Percentiles rank a stretch among this genome's conserved stretches.
phyloP scores from a whole-genome alignment of 2,329 filamentous ascomycete genomes.

The Cryoendolithus antarcticus region DNA sequence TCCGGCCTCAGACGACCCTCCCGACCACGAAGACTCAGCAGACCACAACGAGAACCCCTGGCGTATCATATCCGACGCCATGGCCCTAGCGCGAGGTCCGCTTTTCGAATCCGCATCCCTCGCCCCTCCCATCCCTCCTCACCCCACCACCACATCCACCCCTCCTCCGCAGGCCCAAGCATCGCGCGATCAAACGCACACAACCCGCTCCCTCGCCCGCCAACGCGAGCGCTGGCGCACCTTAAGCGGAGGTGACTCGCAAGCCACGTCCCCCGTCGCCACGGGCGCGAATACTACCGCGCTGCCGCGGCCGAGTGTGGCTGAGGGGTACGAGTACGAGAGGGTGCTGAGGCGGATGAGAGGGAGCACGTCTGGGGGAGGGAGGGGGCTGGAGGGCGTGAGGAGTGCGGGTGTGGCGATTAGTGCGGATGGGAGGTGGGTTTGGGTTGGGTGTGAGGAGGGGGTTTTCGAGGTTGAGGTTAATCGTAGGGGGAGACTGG shows the following conservation, averaged over 20 bases:
- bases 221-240: conserved; percentile 13
- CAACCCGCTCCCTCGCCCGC: conserved; percentile 9
- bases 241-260: conserved; percentile 6
- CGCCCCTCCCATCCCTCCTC: conserved; percentile 8
- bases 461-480: conserved; percentile 65
- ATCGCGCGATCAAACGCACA: conserved; percentile 8
- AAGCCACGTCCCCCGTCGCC: conserved; percentile 6
- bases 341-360: conserved; percentile 10
- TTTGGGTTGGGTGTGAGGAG: conserved; percentile 46
- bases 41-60: conserved; percentile 29
- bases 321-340: conserved; percentile 16
- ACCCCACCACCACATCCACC: conserved; percentile 4
- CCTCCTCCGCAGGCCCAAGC: conserved; percentile 3
- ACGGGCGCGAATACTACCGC: conserved; percentile 4
- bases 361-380: conserved; percentile 6
- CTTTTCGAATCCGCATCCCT: conserved; percentile 20
- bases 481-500: conserved; percentile 37
- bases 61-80: conserved; percentile 36
- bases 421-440: conserved; percentile 33
- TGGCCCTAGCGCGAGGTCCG: conserved; percentile 25
- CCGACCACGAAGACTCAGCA: conserved; percentile 13
- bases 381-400: conserved; percentile 22
- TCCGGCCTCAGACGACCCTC: conserved; percentile 10
- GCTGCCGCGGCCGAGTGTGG: conserved; percentile 4
- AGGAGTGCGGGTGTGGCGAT: conserved; percentile 37